Base-by-base conservation (phyloP, 177 flowering plant species). In the Telopea speciosissima region DNA sequence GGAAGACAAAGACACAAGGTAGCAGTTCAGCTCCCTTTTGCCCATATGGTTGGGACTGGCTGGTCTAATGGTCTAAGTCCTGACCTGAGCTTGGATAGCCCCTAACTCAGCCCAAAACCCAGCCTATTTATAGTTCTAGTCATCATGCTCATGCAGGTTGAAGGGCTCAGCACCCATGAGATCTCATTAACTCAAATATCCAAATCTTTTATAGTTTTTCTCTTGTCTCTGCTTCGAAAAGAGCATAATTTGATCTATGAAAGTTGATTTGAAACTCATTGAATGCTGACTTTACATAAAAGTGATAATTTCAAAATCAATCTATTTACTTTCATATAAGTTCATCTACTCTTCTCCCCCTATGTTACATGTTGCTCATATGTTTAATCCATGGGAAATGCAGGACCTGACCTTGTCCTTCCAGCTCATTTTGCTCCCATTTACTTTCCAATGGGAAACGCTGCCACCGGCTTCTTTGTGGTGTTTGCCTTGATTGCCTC, bases 381-480 rank as follows among this genome's bases (percentile, higher is more conserved):
- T 16, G 3, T 49, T 49, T 16, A 49, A 5, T 5, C 19, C 17
- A 49, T 49, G 3, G 0, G 19, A 28, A 61, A 58, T 65, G 75
- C 87, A 88, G 92, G 86, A 21, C 79, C 90, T 25, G 84, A 70
- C 0, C 75, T 85, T 62, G 63, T 68, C 1, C 88, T 90, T 12
- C 93, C 90, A 31, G 90, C 90, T 4, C 83, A 81, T 67, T 87
- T 89, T 76, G 83, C 89, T 1, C 90, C 91, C 42, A 79, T 89
- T 21, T 83, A 75, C 80, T 89, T 88, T 67, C 87, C 93, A 1
- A 88, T 89, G 85, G 91, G 91, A 31, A 88, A 89, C 45, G 87
- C 87, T 6, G 90, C 90, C 61, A 89, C 90, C 1, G 91, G 93
- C 12, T 89, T 89, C 82, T 89, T 87, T 56, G 90, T 89, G 17